Base-by-base conservation (phyloP, 179 eudicot genomes). In the Heliamphora pulchella region DNA sequence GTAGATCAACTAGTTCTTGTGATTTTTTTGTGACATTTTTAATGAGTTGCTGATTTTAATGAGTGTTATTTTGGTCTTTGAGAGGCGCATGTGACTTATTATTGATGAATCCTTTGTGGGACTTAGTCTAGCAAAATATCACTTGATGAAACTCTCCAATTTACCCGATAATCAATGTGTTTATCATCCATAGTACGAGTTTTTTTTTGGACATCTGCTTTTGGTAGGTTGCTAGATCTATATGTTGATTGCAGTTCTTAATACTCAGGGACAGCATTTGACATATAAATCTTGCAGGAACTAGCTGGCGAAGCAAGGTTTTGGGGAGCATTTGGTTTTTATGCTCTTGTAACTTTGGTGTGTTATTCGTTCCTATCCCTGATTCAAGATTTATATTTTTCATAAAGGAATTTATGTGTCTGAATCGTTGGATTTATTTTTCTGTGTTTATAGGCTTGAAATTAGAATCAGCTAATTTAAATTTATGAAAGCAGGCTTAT, bases 241-340 rank as follows among this genome's bases (percentile, higher is more conserved):
- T 64, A 59, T n/a, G 59, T 22, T 58, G 3, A 22, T 58, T 68
- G 14, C 53, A 14, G 51, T 82, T 71, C 11, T 18, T 63, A 71
- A 43, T 43, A 44, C 15, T 78, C 15, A 44, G 69, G 14, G 44
- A n/a, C 47, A 39, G 48, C 68, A 43, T 20, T 48, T 53, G 22
- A 43, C 75, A 62, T 74, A 11, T 59, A 73, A 74, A 70, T 80
- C 61, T 82, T 89, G 83, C 91, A 96, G 98, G 92, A 86, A 66
- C 86, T 85, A 79, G 90, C 80, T 76, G 87, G 83, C 73, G 96
- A 91, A 83, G 91, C 89, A 74, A 84, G 89, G 81, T 94, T 94
- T 84, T 96, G 96, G 98, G 99, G 99, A 87, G 97, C 93, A 67
- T 96, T 88, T 89, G 99, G 98, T 71, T 88, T 85, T 77, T 96